Conservation (phyloP, 129 eudicot species). For the Scalesia atractyloides region DNA sequence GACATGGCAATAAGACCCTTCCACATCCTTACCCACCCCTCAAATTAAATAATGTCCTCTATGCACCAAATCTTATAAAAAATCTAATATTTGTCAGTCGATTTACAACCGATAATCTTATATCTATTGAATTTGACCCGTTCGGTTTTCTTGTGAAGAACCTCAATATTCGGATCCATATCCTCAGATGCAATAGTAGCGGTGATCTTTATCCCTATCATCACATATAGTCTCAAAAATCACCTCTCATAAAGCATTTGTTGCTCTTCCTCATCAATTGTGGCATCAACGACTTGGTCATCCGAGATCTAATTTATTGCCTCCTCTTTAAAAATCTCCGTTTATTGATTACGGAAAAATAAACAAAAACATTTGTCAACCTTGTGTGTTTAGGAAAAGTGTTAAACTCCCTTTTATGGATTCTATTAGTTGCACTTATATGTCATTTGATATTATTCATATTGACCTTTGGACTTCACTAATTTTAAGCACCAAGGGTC, state of each 20-base stretch:
- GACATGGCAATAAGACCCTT: too few species aligned
- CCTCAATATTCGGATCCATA: too few species aligned
- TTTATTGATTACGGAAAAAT: not conserved
- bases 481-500: too few species aligned
- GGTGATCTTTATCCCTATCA: not conserved
- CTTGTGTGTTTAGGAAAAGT: too few species aligned
- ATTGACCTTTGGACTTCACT: too few species aligned
- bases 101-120: not conserved
- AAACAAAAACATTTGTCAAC: not conserved
- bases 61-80: not conserved
- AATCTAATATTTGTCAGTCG: not conserved
- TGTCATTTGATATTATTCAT: too few species aligned
- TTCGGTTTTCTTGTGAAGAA: too few species aligned
- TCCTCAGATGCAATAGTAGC: not conserved
- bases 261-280: not conserved
- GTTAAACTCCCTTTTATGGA: not conserved
- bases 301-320: not conserved
- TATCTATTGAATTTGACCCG: not conserved
- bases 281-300: not conserved
- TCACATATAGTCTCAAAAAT: not conserved
- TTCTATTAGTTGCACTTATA: not conserved
- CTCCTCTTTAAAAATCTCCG: not conserved
- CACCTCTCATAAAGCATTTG: not conserved
- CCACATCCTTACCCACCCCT: too few species aligned
- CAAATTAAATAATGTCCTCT: too few species aligned